A percentile compares a stretch with the other conserved stretches of the same genome.
phyloP scores from a whole-genome alignment of 2,329 filamentous ascomycete genomes.

The Xylariaceae sp. region DNA sequence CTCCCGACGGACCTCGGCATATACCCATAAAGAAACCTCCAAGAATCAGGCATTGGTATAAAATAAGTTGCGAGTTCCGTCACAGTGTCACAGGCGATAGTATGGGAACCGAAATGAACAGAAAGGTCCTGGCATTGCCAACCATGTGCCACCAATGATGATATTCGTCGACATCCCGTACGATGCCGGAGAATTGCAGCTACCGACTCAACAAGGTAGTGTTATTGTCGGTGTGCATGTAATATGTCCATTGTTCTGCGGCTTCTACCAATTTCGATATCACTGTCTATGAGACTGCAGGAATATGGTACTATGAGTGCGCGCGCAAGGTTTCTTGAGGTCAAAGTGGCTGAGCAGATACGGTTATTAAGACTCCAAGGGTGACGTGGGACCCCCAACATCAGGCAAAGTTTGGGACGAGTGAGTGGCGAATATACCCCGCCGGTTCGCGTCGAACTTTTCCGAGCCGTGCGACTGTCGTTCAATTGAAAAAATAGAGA shows the following conservation, averaged over 20 bases:
- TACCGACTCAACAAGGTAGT: background rate
- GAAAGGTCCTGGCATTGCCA: background rate
- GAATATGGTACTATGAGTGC: background rate
- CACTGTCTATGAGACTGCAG: background rate
- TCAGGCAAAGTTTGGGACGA: background rate
- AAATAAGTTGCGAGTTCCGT: background rate
- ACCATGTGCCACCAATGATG: background rate
- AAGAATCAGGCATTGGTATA: background rate
- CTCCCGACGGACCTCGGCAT: background rate
- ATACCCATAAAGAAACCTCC: background rate
- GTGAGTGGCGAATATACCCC: background rate
- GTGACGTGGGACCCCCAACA: background rate
- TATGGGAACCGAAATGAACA: conserved; percentile 58
- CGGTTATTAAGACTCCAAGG: background rate
- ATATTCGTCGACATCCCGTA: background rate
- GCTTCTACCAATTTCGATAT: background rate
- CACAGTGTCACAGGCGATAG: background rate
- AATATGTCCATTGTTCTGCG: background rate
- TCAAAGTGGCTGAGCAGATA: background rate
- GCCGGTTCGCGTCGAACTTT: too few relatives aligned
- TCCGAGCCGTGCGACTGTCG: too few relatives aligned
- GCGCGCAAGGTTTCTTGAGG: too few relatives aligned
- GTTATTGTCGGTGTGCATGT: background rate
- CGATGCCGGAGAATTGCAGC: background rate
- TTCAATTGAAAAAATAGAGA: too few relatives aligned